Evolutionary conservation across 768 basidiomycete genomes (phyloP), one percentile per base, ranked within the genome.

Genomic region (Cystobasidium ongulense): DNA sequence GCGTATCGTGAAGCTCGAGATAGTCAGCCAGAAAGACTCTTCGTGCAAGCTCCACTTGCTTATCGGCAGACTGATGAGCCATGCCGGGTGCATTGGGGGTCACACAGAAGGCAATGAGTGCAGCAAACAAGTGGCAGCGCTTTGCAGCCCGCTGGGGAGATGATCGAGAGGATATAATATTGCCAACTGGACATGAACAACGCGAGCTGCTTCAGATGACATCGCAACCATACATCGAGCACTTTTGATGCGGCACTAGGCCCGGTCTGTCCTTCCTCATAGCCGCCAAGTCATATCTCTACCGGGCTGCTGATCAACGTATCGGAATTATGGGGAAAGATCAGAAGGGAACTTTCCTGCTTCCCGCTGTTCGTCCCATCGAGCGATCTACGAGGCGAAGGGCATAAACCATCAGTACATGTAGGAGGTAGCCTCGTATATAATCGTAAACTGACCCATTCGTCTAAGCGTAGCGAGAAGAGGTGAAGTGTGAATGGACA

Each of bases 331-430:
- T 43, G 68, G 33, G 29, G 68, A 71, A 13, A 71, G 68, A 29
- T 71, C 73, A 1, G 73, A 66, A 36, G 74, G 74, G 74, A 75
- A 75, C 52, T 73, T 75, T 1, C 74, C 92, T 76, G 82, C 88
- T 81, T 98, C 93, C 81, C 94, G 87, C 83, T 97, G 92, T 71
- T 95, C 94, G 80, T 99, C 94, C 84, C 89, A 98, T 84, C 80
- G 81, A 89, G 88, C 95, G 92, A 18, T 53, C 70, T 63, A 43
- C 31, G 17, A 27, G 39, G 25, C 5, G 74, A 0, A 52, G 39
- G 50, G 52, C 39, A 18, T 73, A 17, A 65, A 21, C 18, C 11
- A 21, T 35, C n/a, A 53, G 64, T 52, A 38, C 25, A 39, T 31
- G n/a, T 57, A 27, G 46, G 43, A 63, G 61, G 27, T 23, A 67